Conservation (phyloP, 352 stramenopile species). For the Plasmopara viticola region DNA sequence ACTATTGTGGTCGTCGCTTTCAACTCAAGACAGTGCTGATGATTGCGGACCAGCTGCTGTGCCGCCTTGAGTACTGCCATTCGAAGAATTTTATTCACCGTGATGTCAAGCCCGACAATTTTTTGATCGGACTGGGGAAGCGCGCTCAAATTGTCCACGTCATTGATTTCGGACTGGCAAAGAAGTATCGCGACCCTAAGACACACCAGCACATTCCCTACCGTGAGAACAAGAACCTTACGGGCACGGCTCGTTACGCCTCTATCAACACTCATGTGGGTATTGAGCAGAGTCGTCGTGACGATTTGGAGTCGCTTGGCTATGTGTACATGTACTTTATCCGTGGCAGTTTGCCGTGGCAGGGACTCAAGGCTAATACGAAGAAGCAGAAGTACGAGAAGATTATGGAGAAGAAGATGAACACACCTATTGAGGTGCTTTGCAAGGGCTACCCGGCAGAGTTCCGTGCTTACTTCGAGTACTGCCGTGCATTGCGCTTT, state of each 20-base stretch:
- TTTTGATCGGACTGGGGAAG: constrained; percentile 84
- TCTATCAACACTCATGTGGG: constrained; percentile 99
- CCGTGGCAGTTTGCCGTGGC: constrained; percentile 94
- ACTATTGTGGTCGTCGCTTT: constrained; percentile 84
- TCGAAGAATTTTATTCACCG: constrained; percentile 88
- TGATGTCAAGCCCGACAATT: constrained; percentile 89
- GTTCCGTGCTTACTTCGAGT: constrained; percentile 97
- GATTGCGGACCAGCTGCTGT: constrained; percentile 85
- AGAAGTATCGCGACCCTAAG: constrained; percentile 87
- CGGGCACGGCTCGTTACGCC: constrained; percentile 95
- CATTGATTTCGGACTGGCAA: constrained; percentile 88
- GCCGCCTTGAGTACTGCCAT: constrained; percentile 84
- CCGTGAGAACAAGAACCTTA: constrained; percentile 89
- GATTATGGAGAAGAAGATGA: constrained; percentile 99
- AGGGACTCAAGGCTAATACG: constrained; percentile 95
- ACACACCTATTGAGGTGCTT: constrained; percentile 88
- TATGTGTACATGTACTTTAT: constrained; percentile 95
- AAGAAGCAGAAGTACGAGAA: constrained; percentile 97
- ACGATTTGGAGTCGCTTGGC: constrained; percentile 97
- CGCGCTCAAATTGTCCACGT: constrained; percentile 81
- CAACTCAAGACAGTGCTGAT: constrained; percentile 96
- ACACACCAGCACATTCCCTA: constrained; percentile 89
- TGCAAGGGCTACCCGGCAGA: constrained; percentile 94
- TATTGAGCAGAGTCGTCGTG: constrained; percentile 95
- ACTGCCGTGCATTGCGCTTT: constrained; percentile 78